Percentiles rank a stretch among this genome's conserved stretches.
phyloP scores from a whole-genome alignment of 208 protist species.

The Trypanosoma caninum region DNA sequence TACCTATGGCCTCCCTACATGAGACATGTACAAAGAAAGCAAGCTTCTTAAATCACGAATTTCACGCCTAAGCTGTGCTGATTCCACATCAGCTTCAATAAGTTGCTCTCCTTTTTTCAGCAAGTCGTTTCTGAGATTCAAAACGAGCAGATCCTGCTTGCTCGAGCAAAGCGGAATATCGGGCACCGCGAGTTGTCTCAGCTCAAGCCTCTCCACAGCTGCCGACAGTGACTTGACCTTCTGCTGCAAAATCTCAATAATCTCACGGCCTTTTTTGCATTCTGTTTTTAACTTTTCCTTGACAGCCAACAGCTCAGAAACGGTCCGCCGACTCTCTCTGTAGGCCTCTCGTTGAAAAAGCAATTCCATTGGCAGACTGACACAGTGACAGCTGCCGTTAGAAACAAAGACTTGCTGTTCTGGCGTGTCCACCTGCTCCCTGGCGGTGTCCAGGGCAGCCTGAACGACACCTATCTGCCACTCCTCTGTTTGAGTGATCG shows the following conservation, averaged over 20 bases:
- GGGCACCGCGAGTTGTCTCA: constrained; percentile 15
- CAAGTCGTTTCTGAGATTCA: constrained; percentile 12
- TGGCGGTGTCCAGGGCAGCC: not conserved
- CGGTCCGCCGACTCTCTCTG: not conserved
- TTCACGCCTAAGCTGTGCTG: constrained; percentile 15
- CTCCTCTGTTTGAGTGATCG: constrained; percentile 4
- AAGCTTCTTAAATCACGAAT: constrained; percentile 23
- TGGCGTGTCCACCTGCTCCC: not conserved
- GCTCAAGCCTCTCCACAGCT: constrained; percentile 15
- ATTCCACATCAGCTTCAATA: constrained; percentile 7
- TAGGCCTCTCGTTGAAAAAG: not conserved
- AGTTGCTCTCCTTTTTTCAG: not conserved
- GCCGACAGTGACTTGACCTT: constrained; percentile 8
- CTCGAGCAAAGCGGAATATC: constrained; percentile 15
- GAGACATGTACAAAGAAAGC: constrained; percentile 28
- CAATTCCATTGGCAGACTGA: not conserved
- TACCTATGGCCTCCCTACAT: constrained; percentile 1
- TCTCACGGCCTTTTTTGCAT: not conserved
- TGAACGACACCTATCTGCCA: not conserved
- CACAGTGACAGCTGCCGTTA: not conserved
- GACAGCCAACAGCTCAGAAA: not conserved
- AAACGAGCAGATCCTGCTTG: not conserved
- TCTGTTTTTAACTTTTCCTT: not conserved
- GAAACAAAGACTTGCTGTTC: not conserved
- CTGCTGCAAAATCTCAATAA: constrained; percentile 5